Evolutionary conservation across 139 green algal species (phyloP).

Genomic region (Chlorokybus atmophyticus): DNA sequence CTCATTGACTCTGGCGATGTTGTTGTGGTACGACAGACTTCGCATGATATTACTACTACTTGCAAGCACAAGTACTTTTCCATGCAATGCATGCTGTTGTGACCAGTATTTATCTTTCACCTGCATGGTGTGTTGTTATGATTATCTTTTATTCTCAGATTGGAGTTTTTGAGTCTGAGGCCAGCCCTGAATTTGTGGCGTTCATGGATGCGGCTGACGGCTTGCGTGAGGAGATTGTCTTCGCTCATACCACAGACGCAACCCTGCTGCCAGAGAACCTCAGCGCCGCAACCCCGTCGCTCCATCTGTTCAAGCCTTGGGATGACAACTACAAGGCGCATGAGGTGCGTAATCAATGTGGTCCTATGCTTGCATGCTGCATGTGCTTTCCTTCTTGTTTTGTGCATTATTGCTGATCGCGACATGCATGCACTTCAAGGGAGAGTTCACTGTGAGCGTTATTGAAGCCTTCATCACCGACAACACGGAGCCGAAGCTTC

Average conservation of each 20-base stretch:
- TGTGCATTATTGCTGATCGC: neutral
- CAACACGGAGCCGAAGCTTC: slow-evolving; percentile 20
- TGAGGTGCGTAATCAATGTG: slow-evolving; percentile 4
- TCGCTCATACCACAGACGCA: slow-evolving; percentile 15
- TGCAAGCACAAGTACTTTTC: too few species aligned
- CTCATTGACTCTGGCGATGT: slow-evolving; percentile 7
- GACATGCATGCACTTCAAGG: neutral
- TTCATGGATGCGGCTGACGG: slow-evolving; percentile 10
- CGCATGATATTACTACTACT: too few species aligned
- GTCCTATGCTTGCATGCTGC: neutral
- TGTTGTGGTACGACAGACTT: slow-evolving; percentile 16
- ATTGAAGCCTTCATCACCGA: slow-evolving; percentile 22
- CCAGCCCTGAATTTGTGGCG: slow-evolving; percentile 11
- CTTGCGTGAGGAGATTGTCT: slow-evolving; percentile 18
- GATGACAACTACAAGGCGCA: slow-evolving; percentile 22
- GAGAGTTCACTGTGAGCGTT: neutral
- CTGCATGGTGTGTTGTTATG: too few species aligned
- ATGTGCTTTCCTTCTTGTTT: neutral
- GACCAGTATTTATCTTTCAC: too few species aligned
- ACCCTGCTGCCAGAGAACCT: slow-evolving; percentile 14
- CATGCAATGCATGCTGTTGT: too few species aligned
- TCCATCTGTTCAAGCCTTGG: slow-evolving; percentile 26
- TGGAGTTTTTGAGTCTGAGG: slow-evolving; percentile 11
- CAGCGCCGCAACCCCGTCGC: slow-evolving; percentile 6
- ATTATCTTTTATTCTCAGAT: too few species aligned